Evolutionary conservation across 176 grass and related monocot species (phyloP).

Genomic region (sorghum (Sorghum bicolor)): Sorghum_bicolor_NCBIv3 NC_012872.2:62524501-62525000

Average conservation of each 20-base stretch:
- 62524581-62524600: not conserved
- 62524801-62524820: not conserved
- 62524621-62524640: not conserved
- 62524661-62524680: not conserved
- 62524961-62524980: constrained; percentile 8
- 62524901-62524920: constrained; percentile 75
- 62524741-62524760: not conserved
- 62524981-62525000: not conserved
- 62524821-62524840: constrained; percentile 17
- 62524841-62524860: constrained; percentile 67
- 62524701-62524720: not conserved
- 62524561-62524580: not conserved
- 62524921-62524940: constrained; percentile 90
- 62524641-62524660: not conserved
- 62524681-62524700: constrained; percentile 1
- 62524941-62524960: constrained; percentile 86
- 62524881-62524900: constrained; percentile 71
- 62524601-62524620: not conserved
- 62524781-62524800: not conserved
- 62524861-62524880: constrained; percentile 69
- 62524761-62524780: not conserved
- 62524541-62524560: not conserved
- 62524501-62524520: not conserved
- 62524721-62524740: not conserved
- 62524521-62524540: not conserved